phyloP scores from a whole-genome alignment of 306 rosid species.

The Trichosanthes truncata region DNA sequence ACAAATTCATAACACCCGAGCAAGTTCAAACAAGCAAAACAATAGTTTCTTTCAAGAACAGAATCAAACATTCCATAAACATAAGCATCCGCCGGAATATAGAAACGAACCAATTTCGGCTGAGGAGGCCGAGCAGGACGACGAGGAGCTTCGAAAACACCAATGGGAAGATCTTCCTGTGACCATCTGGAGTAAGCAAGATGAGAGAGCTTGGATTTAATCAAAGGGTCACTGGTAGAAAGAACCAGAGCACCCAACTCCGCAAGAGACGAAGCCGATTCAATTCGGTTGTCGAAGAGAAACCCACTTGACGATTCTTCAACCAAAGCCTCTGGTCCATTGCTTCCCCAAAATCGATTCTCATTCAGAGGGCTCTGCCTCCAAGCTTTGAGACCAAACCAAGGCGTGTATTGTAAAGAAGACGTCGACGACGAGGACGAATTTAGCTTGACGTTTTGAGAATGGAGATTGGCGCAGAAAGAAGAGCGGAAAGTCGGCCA shows the following conservation, averaged over 20 bases:
- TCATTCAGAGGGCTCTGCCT: constrained; percentile 47
- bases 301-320: constrained; percentile 1
- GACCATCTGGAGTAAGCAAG: constrained; percentile 69
- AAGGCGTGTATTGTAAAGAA: constrained; percentile 22
- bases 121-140: constrained; percentile 33
- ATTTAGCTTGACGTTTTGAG: constrained; percentile 14
- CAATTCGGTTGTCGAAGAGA: constrained; percentile 8
- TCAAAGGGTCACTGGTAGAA: constrained; percentile 61
- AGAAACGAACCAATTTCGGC: constrained; percentile 47
- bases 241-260: constrained; percentile 82
- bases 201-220: constrained; percentile 69
- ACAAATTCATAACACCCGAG: neutral
- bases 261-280: constrained; percentile 50
- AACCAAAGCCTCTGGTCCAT: constrained; percentile 38
- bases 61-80: neutral
- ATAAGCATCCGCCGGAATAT: neutral
- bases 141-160: constrained; percentile 40
- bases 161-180: constrained; percentile 52
- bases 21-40: neutral
- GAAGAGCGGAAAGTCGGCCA: constrained; percentile 8
- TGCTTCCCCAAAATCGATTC: constrained; percentile 64
- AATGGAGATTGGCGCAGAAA: neutral
- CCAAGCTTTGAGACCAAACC: constrained; percentile 76
- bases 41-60: neutral
- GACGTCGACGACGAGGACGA: constrained; percentile 15